phyloP scores from a whole-genome alignment of 176 grass and related monocot genomes.

The Pharus latifolius region DNA sequence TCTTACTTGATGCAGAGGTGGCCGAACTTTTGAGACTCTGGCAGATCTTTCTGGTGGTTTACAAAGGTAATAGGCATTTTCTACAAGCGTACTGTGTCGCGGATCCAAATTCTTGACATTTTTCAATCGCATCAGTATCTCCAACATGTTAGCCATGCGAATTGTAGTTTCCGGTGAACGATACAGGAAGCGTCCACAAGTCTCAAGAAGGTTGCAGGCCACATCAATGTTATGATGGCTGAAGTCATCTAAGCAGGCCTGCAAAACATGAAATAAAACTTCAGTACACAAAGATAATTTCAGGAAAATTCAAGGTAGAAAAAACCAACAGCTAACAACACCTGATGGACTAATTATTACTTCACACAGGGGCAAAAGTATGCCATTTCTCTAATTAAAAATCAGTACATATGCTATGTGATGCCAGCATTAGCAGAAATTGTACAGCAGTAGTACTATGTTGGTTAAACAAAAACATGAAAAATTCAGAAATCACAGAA shows the following conservation, averaged over 20 bases:
- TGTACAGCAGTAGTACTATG: no score
- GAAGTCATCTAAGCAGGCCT: conserved; percentile 98
- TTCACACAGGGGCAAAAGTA: not conserved
- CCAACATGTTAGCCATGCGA: conserved; percentile 94
- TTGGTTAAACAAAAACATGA: no score
- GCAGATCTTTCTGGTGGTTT: conserved; percentile 96
- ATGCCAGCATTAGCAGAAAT: no score
- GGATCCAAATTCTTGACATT: conserved; percentile 99
- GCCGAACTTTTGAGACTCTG: conserved; percentile 77
- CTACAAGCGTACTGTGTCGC: conserved; percentile 92
- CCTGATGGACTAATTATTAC: no score
- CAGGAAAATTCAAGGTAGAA: not conserved
- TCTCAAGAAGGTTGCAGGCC: conserved; percentile 95
- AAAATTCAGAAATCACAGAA: no score
- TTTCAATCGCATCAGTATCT: conserved; percentile 97
- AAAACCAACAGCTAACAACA: no score
- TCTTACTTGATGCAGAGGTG: conserved; percentile 86
- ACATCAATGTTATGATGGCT: conserved; percentile 99
- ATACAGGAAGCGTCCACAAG: conserved; percentile 88
- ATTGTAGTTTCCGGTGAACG: conserved; percentile 94
- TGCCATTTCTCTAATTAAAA: conserved; percentile 3
- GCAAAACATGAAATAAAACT: conserved; percentile 17
- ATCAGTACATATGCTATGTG: no score
- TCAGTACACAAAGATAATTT: not conserved
- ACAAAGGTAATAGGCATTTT: conserved; percentile 98